Evolutionary conservation across 2,329 filamentous ascomycete species (phyloP), one percentile per base, ranked within the genome.

Genomic region (Capronia coronata): DNA sequence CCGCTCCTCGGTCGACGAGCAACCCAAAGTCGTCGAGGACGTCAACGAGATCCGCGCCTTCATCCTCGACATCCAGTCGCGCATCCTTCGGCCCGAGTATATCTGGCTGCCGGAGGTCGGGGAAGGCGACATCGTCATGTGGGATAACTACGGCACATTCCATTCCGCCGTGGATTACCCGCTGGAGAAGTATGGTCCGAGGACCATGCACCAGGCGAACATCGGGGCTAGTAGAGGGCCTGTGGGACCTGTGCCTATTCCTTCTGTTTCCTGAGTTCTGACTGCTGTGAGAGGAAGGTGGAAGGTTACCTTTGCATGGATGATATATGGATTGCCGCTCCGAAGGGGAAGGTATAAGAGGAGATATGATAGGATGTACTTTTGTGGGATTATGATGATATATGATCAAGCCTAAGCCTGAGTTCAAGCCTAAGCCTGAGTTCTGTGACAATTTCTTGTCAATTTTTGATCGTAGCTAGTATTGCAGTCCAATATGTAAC

Each of bases 201-300:
- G 71, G 34, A 68, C 70, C 19, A 73, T 72, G 70, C 71, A 74
- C 55, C 71, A 74, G 56, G 70, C 69, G 2, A 73, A 72, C 43
- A 67, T 73, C 40, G 67, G 64, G 11, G 67, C 68, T 2, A 64
- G 61, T 19, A 51, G 43, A 14, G 63, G 62, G 3, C 63, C 61
- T 0, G 55, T 55, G 6, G 64, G 63, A 1, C 61, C 61, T 3
- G 61, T 64, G 1, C 51, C 59, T 1, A 51, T 56, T 32, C 54
- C 54, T n/a, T 7, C 29, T 16, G 18, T 44, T 7, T 23, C 40
- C n/a, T 52, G 45, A 40, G 18, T 7, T n/a, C n/a, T n/a, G n/a
- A n/a, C n/a, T n/a, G n/a, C n/a, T n/a, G n/a, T n/a, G n/a, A n/a
- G n/a, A n/a, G n/a, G n/a, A n/a, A n/a, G n/a, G n/a, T n/a, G n/a